Evolutionary conservation across 495 filamentous ascomycete genomes (phyloP), one percentile per base, ranked within the genome.

Genomic region (Umbilicaria muhlenbergii): DNA sequence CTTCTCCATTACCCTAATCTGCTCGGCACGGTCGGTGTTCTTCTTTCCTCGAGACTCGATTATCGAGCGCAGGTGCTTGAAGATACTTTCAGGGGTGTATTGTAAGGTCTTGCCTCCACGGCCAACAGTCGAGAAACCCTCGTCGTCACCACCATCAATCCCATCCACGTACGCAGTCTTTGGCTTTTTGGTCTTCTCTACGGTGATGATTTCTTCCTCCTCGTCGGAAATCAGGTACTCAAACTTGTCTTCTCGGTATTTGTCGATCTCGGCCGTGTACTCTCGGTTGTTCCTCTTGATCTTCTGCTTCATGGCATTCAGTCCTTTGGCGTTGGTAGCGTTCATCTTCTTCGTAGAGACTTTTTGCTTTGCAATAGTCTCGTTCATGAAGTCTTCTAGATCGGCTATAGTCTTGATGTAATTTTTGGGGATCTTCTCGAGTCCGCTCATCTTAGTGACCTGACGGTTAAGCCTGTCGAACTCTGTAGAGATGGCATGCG

Each of bases 261-360:
- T 75, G 51, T 94, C 86, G 50, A 99, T 79, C 54, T 93, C 83
- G 40, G 70, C 67, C 53, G 81, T 71, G 59, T 93, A 92, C 32
- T 93, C 87, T 67, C 93, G 88, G 75, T 94, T 96, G 69, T 88
- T 92, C 70, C 92, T 94, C 75, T 88, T 85, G 68, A 96, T 85
- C 61, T 80, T 80, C 64, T 99, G 91, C 68, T 94, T 93, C 51
- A 96, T 82, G 39, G 86, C 83, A 56, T 95, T 99, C 53, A 99
- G 74, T 54, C 87, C 86, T 67, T 86, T 83, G 46, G 86, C 80
- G 55, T 87, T 92, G 57, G 81, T 86, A 34, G 89, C 85, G 62
- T 95, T 99, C 88, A 96, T 93, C 73, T 95, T 96, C 78, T 92
- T 94, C 40, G 82, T 80, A 6, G 86, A 80, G 49, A 89, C 81